A percentile compares a stretch with the other conserved stretches of the same genome.
phyloP scores from a whole-genome alignment of 1,284 basidiomycete genomes.

The Irpex sp. region DNA sequence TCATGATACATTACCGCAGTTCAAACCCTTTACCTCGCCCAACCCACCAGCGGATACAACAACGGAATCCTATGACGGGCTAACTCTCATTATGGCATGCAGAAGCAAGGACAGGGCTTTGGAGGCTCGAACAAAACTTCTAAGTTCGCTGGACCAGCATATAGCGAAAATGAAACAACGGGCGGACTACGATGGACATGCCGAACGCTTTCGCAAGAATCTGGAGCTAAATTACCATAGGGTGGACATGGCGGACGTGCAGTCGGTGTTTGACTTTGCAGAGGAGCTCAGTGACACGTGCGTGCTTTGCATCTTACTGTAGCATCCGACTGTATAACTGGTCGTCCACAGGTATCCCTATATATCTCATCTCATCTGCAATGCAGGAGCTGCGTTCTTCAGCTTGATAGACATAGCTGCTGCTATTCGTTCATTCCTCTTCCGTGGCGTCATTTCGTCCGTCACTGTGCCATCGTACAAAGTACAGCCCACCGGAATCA shows the following conservation, averaged over 20 bases:
- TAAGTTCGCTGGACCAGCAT: constrained; percentile 50
- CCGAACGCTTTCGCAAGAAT: constrained; percentile 57
- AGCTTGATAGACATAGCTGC: constrained; percentile 51
- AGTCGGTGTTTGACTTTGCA: constrained; percentile 64
- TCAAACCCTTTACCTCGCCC: constrained; percentile 22
- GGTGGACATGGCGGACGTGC: constrained; percentile 64
- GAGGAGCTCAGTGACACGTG: constrained; percentile 54
- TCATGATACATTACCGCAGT: constrained; percentile 46
- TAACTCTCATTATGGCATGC: constrained; percentile 85
- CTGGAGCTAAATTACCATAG: constrained; percentile 59
- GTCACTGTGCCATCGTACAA: constrained; percentile 63
- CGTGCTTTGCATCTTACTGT: constrained; percentile 20
- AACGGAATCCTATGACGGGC: constrained; percentile 38
- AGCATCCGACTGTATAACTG: neutral
- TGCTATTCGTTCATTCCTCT: constrained; percentile 50
- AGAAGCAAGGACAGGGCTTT: constrained; percentile 65
- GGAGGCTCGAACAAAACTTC: constrained; percentile 53
- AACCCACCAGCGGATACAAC: constrained; percentile 5
- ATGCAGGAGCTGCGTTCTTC: constrained; percentile 76
- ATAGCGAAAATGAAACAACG: constrained; percentile 33
- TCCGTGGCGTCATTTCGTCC: constrained; percentile 37
- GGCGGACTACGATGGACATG: constrained; percentile 43
- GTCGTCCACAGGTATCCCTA: constrained; percentile 64
- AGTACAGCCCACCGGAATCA: constrained; percentile 56
- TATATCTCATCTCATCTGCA: constrained; percentile 78